phyloP scores from a whole-genome alignment of 2,329 filamentous ascomycete species.

The Aspergillus sp. region DNA sequence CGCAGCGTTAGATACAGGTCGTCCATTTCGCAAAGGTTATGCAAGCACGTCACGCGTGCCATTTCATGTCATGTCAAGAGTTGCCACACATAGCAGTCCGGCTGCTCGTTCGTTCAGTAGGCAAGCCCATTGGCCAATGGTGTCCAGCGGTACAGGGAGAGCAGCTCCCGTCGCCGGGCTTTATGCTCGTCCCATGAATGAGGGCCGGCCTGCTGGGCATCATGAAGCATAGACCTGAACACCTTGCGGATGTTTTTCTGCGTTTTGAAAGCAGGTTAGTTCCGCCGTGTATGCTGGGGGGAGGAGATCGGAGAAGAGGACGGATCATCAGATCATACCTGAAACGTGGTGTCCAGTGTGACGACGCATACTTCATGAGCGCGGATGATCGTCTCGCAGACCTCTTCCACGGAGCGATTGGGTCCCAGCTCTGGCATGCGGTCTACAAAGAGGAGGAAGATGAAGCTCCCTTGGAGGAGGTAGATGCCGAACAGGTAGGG shows the following conservation, averaged over 20 bases:
- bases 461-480: conserved; percentile 43
- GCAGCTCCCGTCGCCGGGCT: conserved; percentile 39
- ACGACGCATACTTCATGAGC: conserved; percentile 45
- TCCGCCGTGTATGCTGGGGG: background rate
- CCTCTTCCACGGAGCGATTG: conserved; percentile 39
- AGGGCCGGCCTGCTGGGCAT: conserved; percentile 31
- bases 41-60: no score
- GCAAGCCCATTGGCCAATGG: background rate
- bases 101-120: background rate
- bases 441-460: conserved; percentile 42
- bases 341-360: conserved; percentile 43
- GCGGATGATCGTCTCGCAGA: conserved; percentile 43
- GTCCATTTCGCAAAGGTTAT: no score
- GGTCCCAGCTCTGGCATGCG: conserved; percentile 40
- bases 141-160: conserved; percentile 48
- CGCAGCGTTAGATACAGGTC: no score
- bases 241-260: conserved; percentile 49
- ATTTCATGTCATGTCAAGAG: no score
- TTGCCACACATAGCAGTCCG: no score
- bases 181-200: conserved; percentile 31
- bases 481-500: conserved; percentile 47
- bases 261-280: background rate
- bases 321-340: conserved; percentile 22
- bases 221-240: conserved; percentile 41
- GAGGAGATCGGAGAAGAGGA: no score